A percentile compares a stretch with the other conserved stretches of the same genome.
Conservation (phyloP, 1,284 basidiomycete species). For the Gastroboletus turbinatus region DNA sequence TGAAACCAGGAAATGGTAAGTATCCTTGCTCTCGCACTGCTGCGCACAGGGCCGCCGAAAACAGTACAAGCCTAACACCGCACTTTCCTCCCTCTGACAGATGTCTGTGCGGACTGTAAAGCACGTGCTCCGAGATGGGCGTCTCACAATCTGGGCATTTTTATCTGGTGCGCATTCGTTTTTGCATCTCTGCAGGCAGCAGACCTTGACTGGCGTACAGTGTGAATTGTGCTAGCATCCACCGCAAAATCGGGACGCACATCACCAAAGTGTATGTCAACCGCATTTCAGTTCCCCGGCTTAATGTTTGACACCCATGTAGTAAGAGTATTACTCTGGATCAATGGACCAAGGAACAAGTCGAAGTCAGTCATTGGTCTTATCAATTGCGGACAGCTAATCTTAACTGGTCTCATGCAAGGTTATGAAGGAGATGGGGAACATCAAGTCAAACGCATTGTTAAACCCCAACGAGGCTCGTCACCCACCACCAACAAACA, state of each 20-base stretch:
- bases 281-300: background rate
- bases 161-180: constrained; percentile 60
- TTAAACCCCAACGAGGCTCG: constrained; percentile 77
- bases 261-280: constrained; percentile 75
- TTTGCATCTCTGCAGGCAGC: constrained; percentile 1
- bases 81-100: constrained; percentile 37
- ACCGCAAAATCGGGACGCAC: constrained; percentile 87
- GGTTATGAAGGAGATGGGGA: constrained; percentile 77
- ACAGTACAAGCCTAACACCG: constrained; percentile 8
- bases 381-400: constrained; percentile 12
- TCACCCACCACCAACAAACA: constrained; percentile 76
- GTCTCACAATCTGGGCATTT: constrained; percentile 78
- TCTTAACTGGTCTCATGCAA: constrained; percentile 21
- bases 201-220: constrained; percentile 38
- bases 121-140: constrained; percentile 78
- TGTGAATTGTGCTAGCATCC: constrained; percentile 80
- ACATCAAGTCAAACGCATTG: constrained; percentile 69
- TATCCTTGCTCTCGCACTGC: background rate
- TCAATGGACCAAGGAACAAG: constrained; percentile 82
- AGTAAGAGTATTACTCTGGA: constrained; percentile 86
- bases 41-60: background rate
- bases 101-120: constrained; percentile 84
- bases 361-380: constrained; percentile 55
- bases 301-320: constrained; percentile 9
- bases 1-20: constrained; percentile 75